phyloP scores from a whole-genome alignment of 495 filamentous ascomycete species.

The Usnea hakonensis region DNA sequence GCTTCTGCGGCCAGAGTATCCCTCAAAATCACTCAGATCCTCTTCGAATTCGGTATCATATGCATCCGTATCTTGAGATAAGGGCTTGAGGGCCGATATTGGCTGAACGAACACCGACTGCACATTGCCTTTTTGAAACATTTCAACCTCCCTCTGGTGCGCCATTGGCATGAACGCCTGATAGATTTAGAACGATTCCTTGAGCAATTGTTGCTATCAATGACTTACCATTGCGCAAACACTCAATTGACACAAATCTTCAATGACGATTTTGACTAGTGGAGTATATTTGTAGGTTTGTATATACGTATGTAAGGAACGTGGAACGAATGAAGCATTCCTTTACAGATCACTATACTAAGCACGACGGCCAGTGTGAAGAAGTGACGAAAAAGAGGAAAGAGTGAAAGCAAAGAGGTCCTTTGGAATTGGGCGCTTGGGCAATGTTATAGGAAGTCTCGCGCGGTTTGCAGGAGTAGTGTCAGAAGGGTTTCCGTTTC shows the following conservation, averaged over 20 bases:
- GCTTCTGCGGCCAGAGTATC: conserved; percentile 56
- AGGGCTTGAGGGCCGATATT: conserved; percentile 20
- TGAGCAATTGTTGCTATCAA: not conserved
- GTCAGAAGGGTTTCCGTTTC: conserved; percentile 4
- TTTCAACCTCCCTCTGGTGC: conserved; percentile 33
- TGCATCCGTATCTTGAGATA: conserved; percentile 62
- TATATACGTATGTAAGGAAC: not conserved
- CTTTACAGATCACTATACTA: conserved; percentile 20
- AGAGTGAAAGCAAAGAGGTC: conserved; percentile 12
- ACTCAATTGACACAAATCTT: not conserved
- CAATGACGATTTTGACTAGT: not conserved
- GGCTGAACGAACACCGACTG: conserved; percentile 26
- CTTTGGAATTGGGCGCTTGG: conserved; percentile 28
- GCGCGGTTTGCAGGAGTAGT: not conserved
- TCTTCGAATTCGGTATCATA: conserved; percentile 68
- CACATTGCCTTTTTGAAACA: conserved; percentile 36
- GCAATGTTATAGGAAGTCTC: conserved; percentile 22
- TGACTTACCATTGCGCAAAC: conserved; percentile 17
- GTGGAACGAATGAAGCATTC: not conserved
- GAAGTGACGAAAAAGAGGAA: conserved; percentile 20
- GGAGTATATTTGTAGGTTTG: not conserved
- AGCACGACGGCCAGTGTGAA: conserved; percentile 5
- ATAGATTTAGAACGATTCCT: not conserved
- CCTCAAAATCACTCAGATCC: conserved; percentile 55
- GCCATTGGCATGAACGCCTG: conserved; percentile 28